Conservation (phyloP, 495 filamentous ascomycete genomes). For the Collariella sp. region DNA sequence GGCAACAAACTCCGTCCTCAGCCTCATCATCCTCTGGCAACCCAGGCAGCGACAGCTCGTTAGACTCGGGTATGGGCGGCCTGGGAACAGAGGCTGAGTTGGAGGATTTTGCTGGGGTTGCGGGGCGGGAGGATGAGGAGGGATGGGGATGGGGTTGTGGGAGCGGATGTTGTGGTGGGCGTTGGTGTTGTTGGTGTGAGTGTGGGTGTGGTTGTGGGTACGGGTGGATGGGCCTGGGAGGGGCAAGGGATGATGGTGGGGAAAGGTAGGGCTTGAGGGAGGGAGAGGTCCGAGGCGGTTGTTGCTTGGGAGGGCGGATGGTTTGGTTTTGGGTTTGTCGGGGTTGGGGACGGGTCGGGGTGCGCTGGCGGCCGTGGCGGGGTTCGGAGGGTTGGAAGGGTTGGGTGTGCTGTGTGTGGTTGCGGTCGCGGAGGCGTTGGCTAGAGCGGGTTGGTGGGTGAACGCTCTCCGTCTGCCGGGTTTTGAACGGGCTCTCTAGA, state of each 20-base stretch:
- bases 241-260: background rate
- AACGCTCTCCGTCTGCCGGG: slow-evolving; percentile 1
- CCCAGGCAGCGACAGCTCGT: slow-evolving; percentile 8
- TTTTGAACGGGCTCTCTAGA: slow-evolving; percentile 11
- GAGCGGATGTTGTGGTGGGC: too few species aligned
- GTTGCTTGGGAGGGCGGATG: slow-evolving; percentile 39
- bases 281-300: slow-evolving; percentile 33
- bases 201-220: background rate
- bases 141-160: background rate
- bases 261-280: slow-evolving; percentile 6
- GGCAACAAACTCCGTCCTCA: background rate
- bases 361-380: background rate
- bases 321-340: background rate
- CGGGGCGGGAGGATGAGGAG: background rate
- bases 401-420: slow-evolving; percentile 3
- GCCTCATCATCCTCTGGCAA: slow-evolving; percentile 4
- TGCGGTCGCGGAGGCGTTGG: slow-evolving; percentile 4
- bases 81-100: slow-evolving; percentile 18
- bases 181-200: too few species aligned
- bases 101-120: background rate
- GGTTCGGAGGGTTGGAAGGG: background rate
- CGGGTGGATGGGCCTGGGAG: too few species aligned
- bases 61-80: slow-evolving; percentile 10
- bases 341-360: background rate
- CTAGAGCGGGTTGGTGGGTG: background rate